Evolutionary conservation across 148 eudicot genomes (phyloP).

Genomic region (Rhododendron vialii): DNA sequence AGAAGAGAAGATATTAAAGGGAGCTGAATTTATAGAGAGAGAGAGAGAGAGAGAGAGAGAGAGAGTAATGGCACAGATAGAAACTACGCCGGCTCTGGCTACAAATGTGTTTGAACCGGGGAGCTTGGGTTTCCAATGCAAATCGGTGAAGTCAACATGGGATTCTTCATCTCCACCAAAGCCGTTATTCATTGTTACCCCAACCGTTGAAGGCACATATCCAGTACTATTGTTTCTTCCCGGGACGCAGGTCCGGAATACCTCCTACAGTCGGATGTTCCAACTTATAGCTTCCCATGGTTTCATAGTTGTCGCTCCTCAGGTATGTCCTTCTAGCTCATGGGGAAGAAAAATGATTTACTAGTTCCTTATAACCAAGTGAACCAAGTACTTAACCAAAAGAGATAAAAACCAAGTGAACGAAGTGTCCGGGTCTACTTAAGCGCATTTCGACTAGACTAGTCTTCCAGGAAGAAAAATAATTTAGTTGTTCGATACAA

Average conservation of each 20-base stretch:
- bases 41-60: neutral
- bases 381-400: too few relatives aligned
- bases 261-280: constrained; percentile 17
- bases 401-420: too few relatives aligned
- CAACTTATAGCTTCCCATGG: constrained; percentile 35
- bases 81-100: neutral
- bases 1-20: neutral
- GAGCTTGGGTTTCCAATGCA: neutral
- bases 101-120: neutral
- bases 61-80: neutral
- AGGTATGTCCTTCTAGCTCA: constrained; percentile 12
- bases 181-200: constrained; percentile 20
- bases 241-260: constrained; percentile 12
- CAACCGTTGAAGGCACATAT: constrained; percentile 17
- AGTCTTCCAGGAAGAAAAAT: too few relatives aligned
- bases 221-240: constrained; percentile 23
- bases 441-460: too few relatives aligned
- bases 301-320: constrained; percentile 37
- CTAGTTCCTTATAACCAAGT: too few relatives aligned
- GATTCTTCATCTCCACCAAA: constrained; percentile 4
- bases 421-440: too few relatives aligned
- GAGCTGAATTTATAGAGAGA: neutral
- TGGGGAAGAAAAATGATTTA: too few relatives aligned
- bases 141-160: neutral
- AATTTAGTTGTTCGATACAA: too few relatives aligned